Percentiles rank a stretch among this genome's conserved stretches.
Evolutionary conservation across 805 yeast genomes (phyloP).

Genomic region (Saccharomycopsis oosterbeekiorum): DNA sequence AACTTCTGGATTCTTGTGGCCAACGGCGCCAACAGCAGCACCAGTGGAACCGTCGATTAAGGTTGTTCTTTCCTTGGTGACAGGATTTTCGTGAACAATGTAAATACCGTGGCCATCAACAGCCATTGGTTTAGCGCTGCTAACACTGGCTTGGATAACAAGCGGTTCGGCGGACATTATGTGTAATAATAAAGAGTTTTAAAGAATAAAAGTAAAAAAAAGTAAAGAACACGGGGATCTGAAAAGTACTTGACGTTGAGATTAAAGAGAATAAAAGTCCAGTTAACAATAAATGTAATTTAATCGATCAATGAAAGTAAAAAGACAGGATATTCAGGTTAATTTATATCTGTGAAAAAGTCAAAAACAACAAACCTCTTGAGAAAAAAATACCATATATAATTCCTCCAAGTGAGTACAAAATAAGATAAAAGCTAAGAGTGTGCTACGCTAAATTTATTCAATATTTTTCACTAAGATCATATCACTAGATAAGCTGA

Average conservation of each 20-base stretch:
- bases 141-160: slow-evolving; percentile 27
- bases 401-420: not conserved
- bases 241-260: not conserved
- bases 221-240: too few relatives aligned
- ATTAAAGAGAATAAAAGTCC: not conserved
- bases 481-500: not conserved
- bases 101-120: slow-evolving; percentile 31
- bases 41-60: slow-evolving; percentile 38
- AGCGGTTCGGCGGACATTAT: slow-evolving; percentile 21
- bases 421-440: too few relatives aligned
- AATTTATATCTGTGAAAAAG: not conserved
- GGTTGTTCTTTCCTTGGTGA: slow-evolving; percentile 26
- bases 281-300: too few relatives aligned
- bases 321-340: not conserved
- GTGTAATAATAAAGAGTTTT: too few relatives aligned
- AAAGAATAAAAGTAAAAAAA: too few relatives aligned
- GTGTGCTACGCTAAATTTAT: too few relatives aligned
- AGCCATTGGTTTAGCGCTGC: slow-evolving; percentile 26
- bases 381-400: not conserved
- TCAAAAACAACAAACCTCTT: not conserved
- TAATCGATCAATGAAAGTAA: not conserved
- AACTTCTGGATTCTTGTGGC: slow-evolving; percentile 35
- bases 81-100: slow-evolving; percentile 30
- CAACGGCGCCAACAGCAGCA: slow-evolving; percentile 43
- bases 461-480: not conserved